Conservation (phyloP, 495 filamentous ascomycete genomes). For the Wilcoxina mikolae region DNA sequence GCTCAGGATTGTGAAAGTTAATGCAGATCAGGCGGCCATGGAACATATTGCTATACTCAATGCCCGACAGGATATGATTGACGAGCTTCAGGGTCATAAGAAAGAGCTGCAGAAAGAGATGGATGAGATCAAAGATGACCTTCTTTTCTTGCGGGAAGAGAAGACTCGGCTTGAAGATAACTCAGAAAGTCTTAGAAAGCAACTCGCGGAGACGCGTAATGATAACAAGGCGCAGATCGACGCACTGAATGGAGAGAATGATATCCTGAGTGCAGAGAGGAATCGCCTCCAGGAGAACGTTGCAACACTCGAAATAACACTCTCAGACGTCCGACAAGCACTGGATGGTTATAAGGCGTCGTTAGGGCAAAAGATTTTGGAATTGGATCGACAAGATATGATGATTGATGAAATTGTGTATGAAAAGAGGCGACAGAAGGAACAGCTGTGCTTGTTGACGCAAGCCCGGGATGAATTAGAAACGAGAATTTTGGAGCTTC, state of each 20-base stretch:
- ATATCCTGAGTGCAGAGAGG: background rate
- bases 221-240: background rate
- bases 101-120: conserved; percentile 13
- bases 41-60: conserved; percentile 23
- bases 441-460: background rate
- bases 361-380: background rate
- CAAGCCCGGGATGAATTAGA: background rate
- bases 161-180: background rate
- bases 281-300: background rate
- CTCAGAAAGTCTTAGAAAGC: background rate
- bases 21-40: conserved; percentile 29
- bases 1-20: conserved; percentile 33
- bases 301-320: background rate
- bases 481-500: background rate
- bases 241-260: background rate
- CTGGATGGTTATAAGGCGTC: background rate
- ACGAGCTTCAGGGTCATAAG: conserved; percentile 14
- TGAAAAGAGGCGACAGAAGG: background rate
- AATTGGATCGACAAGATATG: background rate
- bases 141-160: background rate
- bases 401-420: background rate
- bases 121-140: conserved; percentile 15
- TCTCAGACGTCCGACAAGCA: background rate
- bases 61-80: conserved; percentile 21
- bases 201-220: background rate